Base-by-base conservation (phyloP, 2,329 filamentous ascomycete species). In the Alternaria sp. region DNA sequence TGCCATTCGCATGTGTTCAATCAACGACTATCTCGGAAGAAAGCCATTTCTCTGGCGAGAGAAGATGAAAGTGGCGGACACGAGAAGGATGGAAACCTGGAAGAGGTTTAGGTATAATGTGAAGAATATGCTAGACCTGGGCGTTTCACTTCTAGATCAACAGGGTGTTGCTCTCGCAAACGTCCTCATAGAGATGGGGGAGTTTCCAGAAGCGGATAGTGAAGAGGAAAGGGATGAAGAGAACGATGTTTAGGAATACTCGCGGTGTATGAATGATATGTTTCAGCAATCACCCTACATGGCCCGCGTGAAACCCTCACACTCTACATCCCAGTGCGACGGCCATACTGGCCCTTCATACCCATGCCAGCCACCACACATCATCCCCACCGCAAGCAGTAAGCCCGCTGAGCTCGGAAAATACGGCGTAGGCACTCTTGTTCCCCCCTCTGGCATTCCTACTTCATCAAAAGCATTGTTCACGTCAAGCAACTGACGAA, bases 321-420 rank as follows among this genome's bases (percentile, higher is more conserved):
- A 81, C 40, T 68, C 79, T 2, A 83, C 83, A 44, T 81, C 73
- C 86, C 85, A 88, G 0, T 71, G 80, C 17, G 75, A 69, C 0
- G 85, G 85, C 64, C 85, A 87, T 53, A 85, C 80, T 32, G 73
- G 63, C 8, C 80, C 84, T n/a, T 81, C 79, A 50, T 71, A 73
- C 2, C 81, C 84, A 68, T 87, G 85, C 86, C 86, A 88, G 1
- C 75, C 86, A 2, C 85, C 85, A 11, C 84, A 83, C 83, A 88
- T 84, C 85, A 88, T 87, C 3, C 84, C 86, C 61, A 85, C 78
- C 0, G 85, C 85, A 30, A 86, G 71, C 68, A 88, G 66, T 61
- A 88, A 76, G 2, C 81, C 81, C 3, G 83, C 81, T 36, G 82
- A 81, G 19, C 82, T 83, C 0, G 86, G 86, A 61, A 88, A 87